Evolutionary conservation across 1,284 basidiomycete genomes (phyloP), one percentile per base, ranked within the genome.

Genomic region (Kalmanozyma brasiliensis): DNA sequence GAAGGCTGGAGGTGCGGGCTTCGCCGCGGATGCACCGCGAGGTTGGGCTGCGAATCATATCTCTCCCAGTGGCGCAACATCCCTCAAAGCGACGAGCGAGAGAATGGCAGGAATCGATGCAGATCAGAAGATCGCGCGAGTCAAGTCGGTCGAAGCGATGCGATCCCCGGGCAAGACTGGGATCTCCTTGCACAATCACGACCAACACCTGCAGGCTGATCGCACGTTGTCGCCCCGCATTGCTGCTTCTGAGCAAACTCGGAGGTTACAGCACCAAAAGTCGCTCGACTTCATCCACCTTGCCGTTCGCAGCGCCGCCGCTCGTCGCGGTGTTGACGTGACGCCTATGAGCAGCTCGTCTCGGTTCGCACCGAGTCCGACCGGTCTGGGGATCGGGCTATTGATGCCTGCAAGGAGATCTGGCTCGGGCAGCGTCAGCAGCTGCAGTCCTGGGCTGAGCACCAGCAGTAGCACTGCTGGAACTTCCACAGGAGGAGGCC

Each of bases 251-350:
- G 56, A 61, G 17, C 48, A 64, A 22, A 52, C 34, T 3, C 42
- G 61, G 23, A 45, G 61, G n/a, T 13, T 79, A 36, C 77, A 81
- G 41, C 79, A 81, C 48, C 78, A 78, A 30, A 77, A 78, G 40
- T 82, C 80, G 36, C 76, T 82, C 16, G 79, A 81, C 60, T 81
- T 81, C 46, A 82, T 82, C 70, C 79, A 82, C 48, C 77, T 77
- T 43, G 80, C 80, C 8, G 81, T 82, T 34, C 70, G 76, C 16
- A 82, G 79, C 49, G 80, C 80, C n/a, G 78, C 80, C 2, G 80
- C 80, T 35, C 55, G 77, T 17, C 64, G 62, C 13, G 77, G 56
- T 6, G 65, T 62, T n/a, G 49, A 62, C 8, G 58, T 60, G 6
- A 61, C 52, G 2, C 52, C 55, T 13, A 55, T 60, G 1, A 52